These are phyloP conservation scores for Microdochium trichocladiopsis DNA, from an alignment of 2,329 filamentous ascomycete genomes.

Conservation along the genomic window DNA sequence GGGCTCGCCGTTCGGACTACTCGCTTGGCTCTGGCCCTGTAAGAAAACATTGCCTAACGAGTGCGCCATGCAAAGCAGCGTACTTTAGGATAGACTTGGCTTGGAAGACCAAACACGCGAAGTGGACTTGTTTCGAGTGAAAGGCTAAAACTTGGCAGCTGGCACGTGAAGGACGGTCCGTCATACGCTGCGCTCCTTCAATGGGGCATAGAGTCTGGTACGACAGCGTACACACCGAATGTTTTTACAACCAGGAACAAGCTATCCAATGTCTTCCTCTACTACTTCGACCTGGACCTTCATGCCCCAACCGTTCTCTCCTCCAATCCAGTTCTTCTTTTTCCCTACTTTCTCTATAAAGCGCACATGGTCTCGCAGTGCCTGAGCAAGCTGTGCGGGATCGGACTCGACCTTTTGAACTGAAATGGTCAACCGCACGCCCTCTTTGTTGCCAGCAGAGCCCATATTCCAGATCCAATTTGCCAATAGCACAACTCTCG, in stretches of 20 bases:
- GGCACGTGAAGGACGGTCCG: too few relatives aligned
- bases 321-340: constrained; percentile 45
- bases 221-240: neutral
- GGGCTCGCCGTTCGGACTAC: too few relatives aligned
- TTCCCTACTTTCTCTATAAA: constrained; percentile 50
- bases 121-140: too few relatives aligned
- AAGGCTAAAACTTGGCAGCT: too few relatives aligned
- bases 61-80: too few relatives aligned
- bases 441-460: constrained; percentile 28
- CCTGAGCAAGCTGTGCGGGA: constrained; percentile 29
- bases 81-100: too few relatives aligned
- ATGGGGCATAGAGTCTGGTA: neutral
- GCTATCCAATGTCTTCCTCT: constrained; percentile 18
- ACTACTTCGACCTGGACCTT: constrained; percentile 26
- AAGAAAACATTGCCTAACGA: too few relatives aligned
- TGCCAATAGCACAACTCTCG: constrained; percentile 30
- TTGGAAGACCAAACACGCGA: too few relatives aligned
- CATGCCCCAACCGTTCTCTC: constrained; percentile 27
- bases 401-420: constrained; percentile 29
- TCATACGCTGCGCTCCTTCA: neutral
- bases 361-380: constrained; percentile 28
- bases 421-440: constrained; percentile 34
- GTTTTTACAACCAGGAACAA: neutral
- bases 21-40: too few relatives aligned
- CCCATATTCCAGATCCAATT: constrained; percentile 32